Conservation (phyloP, 768 basidiomycete species). For the Russula ochroleuca region DNA sequence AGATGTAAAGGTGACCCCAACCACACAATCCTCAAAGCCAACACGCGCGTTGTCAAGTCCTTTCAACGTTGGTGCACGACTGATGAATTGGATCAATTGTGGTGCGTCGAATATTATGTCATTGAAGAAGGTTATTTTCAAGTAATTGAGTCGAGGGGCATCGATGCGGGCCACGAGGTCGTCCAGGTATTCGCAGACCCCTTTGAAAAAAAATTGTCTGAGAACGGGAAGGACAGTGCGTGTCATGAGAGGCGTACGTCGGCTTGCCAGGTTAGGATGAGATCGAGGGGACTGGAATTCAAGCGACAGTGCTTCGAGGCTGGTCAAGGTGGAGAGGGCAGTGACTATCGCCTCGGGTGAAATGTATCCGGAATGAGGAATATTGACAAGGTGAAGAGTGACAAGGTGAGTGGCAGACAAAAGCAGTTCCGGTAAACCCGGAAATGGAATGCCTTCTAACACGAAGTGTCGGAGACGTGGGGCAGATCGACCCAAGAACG, state of each 20-base stretch:
- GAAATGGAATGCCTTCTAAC: fast-evolving
- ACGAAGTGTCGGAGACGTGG: neutral
- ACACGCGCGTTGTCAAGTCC: neutral
- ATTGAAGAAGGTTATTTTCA: neutral
- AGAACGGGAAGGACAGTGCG: neutral
- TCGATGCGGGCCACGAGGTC: neutral
- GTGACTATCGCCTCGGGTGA: no score
- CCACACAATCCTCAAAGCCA: neutral
- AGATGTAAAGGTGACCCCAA: neutral
- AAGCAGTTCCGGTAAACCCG: no score
- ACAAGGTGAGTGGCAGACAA: neutral
- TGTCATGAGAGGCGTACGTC: neutral
- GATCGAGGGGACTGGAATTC: neutral
- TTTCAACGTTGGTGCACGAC: neutral
- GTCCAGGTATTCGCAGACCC: neutral
- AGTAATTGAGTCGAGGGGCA: neutral
- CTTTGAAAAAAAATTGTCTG: neutral
- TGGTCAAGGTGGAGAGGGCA: no score
- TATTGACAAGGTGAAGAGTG: neutral
- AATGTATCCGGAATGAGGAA: no score
- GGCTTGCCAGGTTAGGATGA: neutral
- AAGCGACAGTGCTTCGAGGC: neutral
- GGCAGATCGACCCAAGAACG: neutral
- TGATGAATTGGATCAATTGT: neutral
- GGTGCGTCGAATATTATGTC: neutral